Base-by-base conservation (phyloP, 2,329 filamentous ascomycete genomes). In the Esteya vermicola region DNA sequence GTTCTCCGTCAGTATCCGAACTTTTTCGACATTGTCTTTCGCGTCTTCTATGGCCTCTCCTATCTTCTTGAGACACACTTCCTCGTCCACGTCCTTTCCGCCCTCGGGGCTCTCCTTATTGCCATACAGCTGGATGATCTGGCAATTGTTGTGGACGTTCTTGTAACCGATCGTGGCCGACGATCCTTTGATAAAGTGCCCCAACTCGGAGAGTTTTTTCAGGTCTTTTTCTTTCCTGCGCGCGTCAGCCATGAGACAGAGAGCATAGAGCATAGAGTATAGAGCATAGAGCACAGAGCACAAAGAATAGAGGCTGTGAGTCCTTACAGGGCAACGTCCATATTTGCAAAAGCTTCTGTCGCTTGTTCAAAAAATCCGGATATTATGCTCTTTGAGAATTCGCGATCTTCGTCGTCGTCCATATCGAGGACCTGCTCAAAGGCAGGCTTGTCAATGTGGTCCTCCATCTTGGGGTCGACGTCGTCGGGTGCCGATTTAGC, bases 341-440 rank as follows among this genome's bases (percentile, higher is more conserved):
- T 95, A 51, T 86, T 76, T 16, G 63, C 62, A 58, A 96, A 95
- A 0, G 89, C 96, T 50, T 75, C 71, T 50, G 86, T 74, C 28
- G 86, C 89, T 63, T 98, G 91, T 16, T 85, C 78, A 51, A 96
- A 93, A 66, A 94, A 98, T 45, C 85, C 85, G 55, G 77, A 81
- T 36, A 96, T 88, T 49, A 98, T 88, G 45, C 81, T 80, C 52
- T 70, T 75, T 63, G 83, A 93, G 68, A 96, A 96, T 36, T 94
- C 85, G 51, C 78, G 72, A 47, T 89, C 82, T 10, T 84, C 81
- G 48, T 84, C 82, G 48, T 96, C 91, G 58, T 98, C 91, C 89
- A 98, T 95, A 61, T 96, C 91, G 47, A 96, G 75, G 57, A 98
- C 96, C 67, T 96, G 91, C 52, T 80, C 78, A 53, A 98, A 98